Evolutionary conservation across 305 asterid species (phyloP), one percentile per base, ranked within the genome.

Genomic region (Plantago coronopus): DNA sequence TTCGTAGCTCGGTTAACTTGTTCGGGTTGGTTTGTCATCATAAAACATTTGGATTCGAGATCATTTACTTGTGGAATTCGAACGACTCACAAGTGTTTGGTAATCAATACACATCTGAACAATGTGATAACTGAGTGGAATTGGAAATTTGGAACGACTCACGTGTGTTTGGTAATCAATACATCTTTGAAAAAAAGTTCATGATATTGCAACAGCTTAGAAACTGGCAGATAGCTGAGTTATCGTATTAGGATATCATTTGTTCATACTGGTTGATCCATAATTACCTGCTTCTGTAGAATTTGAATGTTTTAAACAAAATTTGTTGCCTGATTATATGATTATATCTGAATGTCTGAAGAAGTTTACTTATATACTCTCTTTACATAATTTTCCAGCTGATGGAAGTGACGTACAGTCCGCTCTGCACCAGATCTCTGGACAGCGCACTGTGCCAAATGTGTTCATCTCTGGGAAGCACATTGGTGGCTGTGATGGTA

Each of bases 401-500:
- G 96, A 90, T 82, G 97, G 96, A 53, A 46, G 68, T 25, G 89
- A 83, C 68, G 59, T 90, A 44, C 97, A 90, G 70, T 64, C 86
- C 40, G 97, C 95, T 64, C 77, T 87, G 69, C 72, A 64, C 34
- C 74, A 83, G 68, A 78, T 74, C 85, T 78, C 86, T 40, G 89
- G 87, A 51, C 97, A 87, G 72, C 78, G 83, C 62, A 83, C 95
- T 15, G 91, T 87, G 76, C 96, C 97, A 0, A 87, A 80, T 27
- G 95, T 90, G 68, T 90, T 90, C 63, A 80, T 90, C 4, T 83
- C 83, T 29, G 96, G 95, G 58, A 81, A 82, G 69, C 97, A 83
- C 77, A 80, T 90, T 64, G 96, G 96, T 63, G 96, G 97, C 25
- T 90, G 96, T 58, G 96, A 90, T 65, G 79, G 94, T 87, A 72